Conservation (phyloP, 2,329 filamentous ascomycete species). For the Echinosphaeria canescens region DNA sequence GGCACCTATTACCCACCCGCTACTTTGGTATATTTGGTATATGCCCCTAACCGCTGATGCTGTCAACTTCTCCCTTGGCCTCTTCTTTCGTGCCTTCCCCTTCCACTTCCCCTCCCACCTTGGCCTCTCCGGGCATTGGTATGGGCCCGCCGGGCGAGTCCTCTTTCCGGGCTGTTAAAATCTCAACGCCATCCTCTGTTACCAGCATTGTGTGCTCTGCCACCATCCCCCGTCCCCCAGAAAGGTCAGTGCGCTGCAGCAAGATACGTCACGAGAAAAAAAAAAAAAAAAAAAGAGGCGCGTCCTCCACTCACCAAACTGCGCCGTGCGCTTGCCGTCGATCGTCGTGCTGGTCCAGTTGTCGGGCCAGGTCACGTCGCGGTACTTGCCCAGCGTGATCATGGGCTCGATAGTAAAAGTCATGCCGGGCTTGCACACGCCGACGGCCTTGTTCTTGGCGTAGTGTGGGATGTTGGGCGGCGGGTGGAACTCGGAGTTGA, state of each 20-base stretch:
- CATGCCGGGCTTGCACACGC: slow-evolving; percentile 87
- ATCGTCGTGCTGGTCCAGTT: slow-evolving; percentile 94
- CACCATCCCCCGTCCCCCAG: too few species aligned
- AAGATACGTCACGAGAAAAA: not conserved
- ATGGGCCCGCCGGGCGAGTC: slow-evolving; percentile 60
- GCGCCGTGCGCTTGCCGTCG: slow-evolving; percentile 76
- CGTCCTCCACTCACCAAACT: slow-evolving; percentile 47
- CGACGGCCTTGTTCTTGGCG: slow-evolving; percentile 94
- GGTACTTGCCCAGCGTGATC: slow-evolving; percentile 81
- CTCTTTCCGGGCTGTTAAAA: slow-evolving; percentile 52
- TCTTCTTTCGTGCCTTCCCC: too few species aligned
- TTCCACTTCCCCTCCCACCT: too few species aligned
- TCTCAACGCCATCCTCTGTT: slow-evolving; percentile 65
- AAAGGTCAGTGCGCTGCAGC: slow-evolving; percentile 1
- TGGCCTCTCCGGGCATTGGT: slow-evolving; percentile 22
- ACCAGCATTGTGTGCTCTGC: slow-evolving; percentile 66
- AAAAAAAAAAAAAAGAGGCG: not conserved
- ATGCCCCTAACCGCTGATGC: too few species aligned
- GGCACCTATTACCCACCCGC: too few species aligned
- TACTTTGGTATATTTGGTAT: too few species aligned
- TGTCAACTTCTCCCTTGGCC: too few species aligned
- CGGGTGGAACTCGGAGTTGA: slow-evolving; percentile 85
- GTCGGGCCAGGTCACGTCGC: slow-evolving; percentile 92
- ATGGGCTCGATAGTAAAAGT: slow-evolving; percentile 99
- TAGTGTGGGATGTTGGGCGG: slow-evolving; percentile 94